These are phyloP conservation scores for Nakazawaea ernobii DNA, from an alignment of 805 yeast species.

Conservation along the genomic window DNA sequence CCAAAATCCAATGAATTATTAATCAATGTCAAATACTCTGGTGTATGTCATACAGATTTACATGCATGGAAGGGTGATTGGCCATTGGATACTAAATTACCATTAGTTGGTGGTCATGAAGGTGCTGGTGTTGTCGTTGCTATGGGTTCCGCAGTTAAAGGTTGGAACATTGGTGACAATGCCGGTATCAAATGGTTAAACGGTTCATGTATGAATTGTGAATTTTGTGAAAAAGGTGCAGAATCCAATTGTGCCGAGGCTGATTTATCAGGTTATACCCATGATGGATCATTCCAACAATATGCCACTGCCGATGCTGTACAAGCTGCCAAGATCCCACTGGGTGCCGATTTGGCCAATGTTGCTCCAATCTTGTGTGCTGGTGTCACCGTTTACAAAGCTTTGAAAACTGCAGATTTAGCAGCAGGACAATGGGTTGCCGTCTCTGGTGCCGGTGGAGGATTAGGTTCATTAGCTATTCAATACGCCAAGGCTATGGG, in stretches of 20 bases:
- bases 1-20: slow-evolving; percentile 54
- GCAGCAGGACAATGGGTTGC: slow-evolving; percentile 67
- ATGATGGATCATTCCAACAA: slow-evolving; percentile 43
- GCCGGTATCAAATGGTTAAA: slow-evolving; percentile 66
- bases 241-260: slow-evolving; percentile 50
- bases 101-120: slow-evolving; percentile 63
- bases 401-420: slow-evolving; percentile 47
- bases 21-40: slow-evolving; percentile 56
- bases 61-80: slow-evolving; percentile 69
- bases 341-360: slow-evolving; percentile 32
- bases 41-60: slow-evolving; percentile 62
- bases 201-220: slow-evolving; percentile 57
- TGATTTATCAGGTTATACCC: slow-evolving; percentile 36
- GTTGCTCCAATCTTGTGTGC: slow-evolving; percentile 60
- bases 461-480: slow-evolving; percentile 70
- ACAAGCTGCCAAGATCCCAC: slow-evolving; percentile 36
- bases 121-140: slow-evolving; percentile 65
- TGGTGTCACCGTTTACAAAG: slow-evolving; percentile 65
- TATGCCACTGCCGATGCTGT: slow-evolving; percentile 40
- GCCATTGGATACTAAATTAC: slow-evolving; percentile 53
- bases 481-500: slow-evolving; percentile 79
- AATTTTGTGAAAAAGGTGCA: slow-evolving; percentile 43
- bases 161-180: slow-evolving; percentile 52
- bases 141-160: slow-evolving; percentile 47
- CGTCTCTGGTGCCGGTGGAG: slow-evolving; percentile 79